These are phyloP conservation scores for Zygoascus meyerae DNA, from an alignment of 1,139 yeast species.

Conservation along the genomic window DNA sequence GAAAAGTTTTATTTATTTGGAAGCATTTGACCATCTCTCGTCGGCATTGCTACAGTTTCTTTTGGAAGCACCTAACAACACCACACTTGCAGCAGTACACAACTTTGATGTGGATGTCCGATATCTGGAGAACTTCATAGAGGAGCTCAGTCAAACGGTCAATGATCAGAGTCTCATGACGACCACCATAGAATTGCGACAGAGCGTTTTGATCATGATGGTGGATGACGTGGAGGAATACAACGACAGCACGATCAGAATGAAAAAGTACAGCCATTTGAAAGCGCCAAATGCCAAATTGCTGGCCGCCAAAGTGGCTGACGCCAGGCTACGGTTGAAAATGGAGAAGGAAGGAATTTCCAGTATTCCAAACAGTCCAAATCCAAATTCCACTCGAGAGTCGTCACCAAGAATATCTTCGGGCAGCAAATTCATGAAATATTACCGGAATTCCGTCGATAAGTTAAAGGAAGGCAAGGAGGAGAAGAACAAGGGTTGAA, in stretches of 20 bases:
- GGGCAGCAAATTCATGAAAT: conserved; percentile 21
- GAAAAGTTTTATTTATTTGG: conserved; percentile 69
- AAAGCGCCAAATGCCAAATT: conserved; percentile 53
- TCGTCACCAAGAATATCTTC: conserved; percentile 12
- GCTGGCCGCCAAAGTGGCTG: conserved; percentile 40
- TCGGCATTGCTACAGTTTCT: conserved; percentile 61
- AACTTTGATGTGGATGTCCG: conserved; percentile 60
- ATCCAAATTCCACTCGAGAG: conserved; percentile 8
- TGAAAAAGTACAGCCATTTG: conserved; percentile 56
- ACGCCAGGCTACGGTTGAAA: conserved; percentile 18
- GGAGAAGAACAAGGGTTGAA: no score
- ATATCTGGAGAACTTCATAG: conserved; percentile 51
- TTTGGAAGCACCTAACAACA: conserved; percentile 40
- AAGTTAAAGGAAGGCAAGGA: conserved; percentile 11
- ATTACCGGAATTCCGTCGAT: conserved; percentile 21
- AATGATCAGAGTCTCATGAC: conserved; percentile 31
- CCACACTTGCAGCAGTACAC: conserved; percentile 45
- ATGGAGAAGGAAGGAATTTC: not conserved
- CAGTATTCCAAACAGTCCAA: conserved; percentile 7
- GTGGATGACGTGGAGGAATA: conserved; percentile 48
- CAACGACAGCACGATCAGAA: conserved; percentile 47
- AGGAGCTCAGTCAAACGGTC: conserved; percentile 35
- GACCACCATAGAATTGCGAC: conserved; percentile 56
- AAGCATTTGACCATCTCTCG: conserved; percentile 83
- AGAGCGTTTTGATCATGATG: conserved; percentile 51